Evolutionary conservation across 2,329 filamentous ascomycete species (phyloP).

Genomic region (Macrophomina pseudophaseolina): DNA sequence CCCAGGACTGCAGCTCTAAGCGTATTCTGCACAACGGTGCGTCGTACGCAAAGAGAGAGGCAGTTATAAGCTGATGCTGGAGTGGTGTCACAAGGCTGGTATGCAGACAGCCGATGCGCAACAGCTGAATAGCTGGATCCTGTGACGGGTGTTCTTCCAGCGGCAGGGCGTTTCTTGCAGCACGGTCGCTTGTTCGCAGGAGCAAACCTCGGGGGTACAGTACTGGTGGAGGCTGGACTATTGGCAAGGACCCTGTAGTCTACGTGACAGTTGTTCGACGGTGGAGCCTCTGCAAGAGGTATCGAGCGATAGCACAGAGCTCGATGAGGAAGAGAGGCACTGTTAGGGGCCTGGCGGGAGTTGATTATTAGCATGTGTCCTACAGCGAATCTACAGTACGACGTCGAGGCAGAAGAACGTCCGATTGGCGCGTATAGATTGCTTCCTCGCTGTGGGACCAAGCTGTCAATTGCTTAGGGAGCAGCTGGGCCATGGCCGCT

Average conservation of each 20-base stretch:
- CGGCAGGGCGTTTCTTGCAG: slow-evolving; percentile 30
- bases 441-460: slow-evolving; percentile 41
- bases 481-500: slow-evolving; percentile 30
- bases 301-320: slow-evolving; percentile 36
- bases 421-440: slow-evolving; percentile 37
- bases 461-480: slow-evolving; percentile 43
- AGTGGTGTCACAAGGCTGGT: slow-evolving; percentile 31
- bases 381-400: slow-evolving; percentile 36
- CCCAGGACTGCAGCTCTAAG: background rate
- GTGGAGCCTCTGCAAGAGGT: slow-evolving; percentile 34
- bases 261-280: slow-evolving; percentile 17
- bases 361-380: slow-evolving; percentile 46
- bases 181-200: slow-evolving; percentile 32
- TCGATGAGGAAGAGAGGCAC: slow-evolving; percentile 31
- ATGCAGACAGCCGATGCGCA: slow-evolving; percentile 34
- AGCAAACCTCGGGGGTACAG: slow-evolving; percentile 33
- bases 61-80: slow-evolving; percentile 30
- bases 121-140: slow-evolving; percentile 29
- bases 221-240: slow-evolving; percentile 6
- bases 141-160: slow-evolving; percentile 30
- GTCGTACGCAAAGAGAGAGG: slow-evolving; percentile 31
- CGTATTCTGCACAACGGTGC: slow-evolving; percentile 12
- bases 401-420: slow-evolving; percentile 34
- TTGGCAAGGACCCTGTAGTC: background rate
- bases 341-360: slow-evolving; percentile 31